A percentile compares a stretch with the other conserved stretches of the same genome.
Conservation (phyloP, 306 rosid genomes). For the Medicago ruthenica region DNA sequence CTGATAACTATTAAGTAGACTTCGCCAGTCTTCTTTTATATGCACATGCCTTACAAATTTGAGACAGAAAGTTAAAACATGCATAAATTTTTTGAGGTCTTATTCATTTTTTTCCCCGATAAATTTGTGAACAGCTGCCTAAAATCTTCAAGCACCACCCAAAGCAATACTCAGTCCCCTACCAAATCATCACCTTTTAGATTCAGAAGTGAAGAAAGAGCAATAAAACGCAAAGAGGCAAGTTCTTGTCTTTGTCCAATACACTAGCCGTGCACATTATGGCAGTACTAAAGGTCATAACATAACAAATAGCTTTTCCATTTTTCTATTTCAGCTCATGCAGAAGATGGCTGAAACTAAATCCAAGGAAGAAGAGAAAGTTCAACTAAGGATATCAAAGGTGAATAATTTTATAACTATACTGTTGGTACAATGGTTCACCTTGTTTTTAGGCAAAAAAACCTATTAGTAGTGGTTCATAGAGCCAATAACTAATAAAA, state of each 20-base stretch:
- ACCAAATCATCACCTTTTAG: constrained; percentile 65
- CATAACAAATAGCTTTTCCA: constrained; percentile 17
- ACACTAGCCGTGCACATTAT: constrained; percentile 19
- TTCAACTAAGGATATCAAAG: constrained; percentile 34
- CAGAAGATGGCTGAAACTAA: constrained; percentile 67
- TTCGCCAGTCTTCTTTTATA: background rate
- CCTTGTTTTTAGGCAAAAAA: too few species aligned
- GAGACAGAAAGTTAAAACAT: background rate
- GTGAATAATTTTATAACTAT: too few species aligned
- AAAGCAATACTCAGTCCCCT: constrained; percentile 51
- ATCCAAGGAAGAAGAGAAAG: constrained; percentile 59
- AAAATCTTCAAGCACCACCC: constrained; percentile 53
- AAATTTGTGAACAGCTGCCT: constrained; percentile 55
- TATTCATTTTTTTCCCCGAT: background rate
- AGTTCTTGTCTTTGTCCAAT: constrained; percentile 40
- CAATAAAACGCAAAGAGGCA: constrained; percentile 87
- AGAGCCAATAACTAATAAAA: too few species aligned
- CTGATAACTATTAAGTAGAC: too few species aligned
- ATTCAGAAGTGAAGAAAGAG: constrained; percentile 92
- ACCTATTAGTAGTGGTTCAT: too few species aligned
- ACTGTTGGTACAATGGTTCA: too few species aligned
- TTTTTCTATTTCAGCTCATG: constrained; percentile 63
- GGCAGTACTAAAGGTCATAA: background rate
- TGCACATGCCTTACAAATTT: constrained; percentile 9
- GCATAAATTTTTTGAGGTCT: constrained; percentile 14